Conservation (phyloP, 108 stramenopile species). For the Parmales sp. region DNA sequence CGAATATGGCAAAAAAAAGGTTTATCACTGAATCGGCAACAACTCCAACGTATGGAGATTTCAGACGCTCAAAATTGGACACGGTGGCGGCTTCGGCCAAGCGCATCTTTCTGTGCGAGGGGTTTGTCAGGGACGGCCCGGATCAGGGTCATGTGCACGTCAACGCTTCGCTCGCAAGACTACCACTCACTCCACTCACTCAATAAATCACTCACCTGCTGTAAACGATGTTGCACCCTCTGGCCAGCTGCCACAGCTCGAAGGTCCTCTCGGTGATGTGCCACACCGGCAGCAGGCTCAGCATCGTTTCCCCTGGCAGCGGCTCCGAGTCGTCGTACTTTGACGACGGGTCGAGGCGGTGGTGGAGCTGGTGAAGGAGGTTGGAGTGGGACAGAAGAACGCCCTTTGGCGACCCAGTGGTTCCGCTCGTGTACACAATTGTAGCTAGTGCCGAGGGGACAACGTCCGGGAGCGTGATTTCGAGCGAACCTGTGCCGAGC, state of each 20-base stretch:
- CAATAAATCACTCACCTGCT: too few relatives aligned
- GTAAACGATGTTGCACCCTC: constrained; percentile 78
- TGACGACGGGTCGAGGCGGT: constrained; percentile 53
- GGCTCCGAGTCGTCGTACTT: constrained; percentile 67
- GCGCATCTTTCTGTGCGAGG: too few relatives aligned
- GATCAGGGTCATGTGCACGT: too few relatives aligned
- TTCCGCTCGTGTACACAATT: constrained; percentile 87
- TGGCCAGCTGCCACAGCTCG: constrained; percentile 66
- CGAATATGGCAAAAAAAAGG: too few relatives aligned
- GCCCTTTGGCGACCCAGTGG: constrained; percentile 92
- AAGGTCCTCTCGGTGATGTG: constrained; percentile 83
- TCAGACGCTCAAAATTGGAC: too few relatives aligned
- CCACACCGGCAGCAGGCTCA: constrained; percentile 76
- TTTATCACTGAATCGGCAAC: too few relatives aligned
- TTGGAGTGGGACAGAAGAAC: constrained; percentile 96
- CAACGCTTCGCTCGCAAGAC: too few relatives aligned
- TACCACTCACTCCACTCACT: too few relatives aligned
- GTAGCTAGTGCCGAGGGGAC: not conserved
- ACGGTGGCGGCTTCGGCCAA: too few relatives aligned
- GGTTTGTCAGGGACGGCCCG: too few relatives aligned
- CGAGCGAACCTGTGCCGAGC: too few relatives aligned
- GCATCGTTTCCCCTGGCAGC: constrained; percentile 67
- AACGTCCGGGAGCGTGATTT: not conserved
- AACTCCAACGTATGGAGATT: too few relatives aligned
- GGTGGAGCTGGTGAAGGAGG: constrained; percentile 68